Evolutionary conservation across 2,329 filamentous ascomycete genomes (phyloP), one percentile per base, ranked within the genome.

Genomic region (Beauveria brongniartii): DNA sequence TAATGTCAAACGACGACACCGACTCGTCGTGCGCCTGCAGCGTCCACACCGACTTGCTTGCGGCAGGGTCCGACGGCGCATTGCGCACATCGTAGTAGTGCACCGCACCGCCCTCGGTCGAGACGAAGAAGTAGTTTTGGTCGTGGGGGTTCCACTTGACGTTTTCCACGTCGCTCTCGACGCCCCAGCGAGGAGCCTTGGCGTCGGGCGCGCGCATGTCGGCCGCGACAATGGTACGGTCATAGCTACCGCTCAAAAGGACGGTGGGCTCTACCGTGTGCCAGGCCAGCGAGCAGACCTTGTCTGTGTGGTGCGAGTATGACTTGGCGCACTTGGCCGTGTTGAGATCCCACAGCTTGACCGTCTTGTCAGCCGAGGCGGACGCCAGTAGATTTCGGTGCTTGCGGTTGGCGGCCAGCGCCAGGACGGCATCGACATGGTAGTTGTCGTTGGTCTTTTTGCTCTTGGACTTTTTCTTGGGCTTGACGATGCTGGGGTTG

Each of bases 291-390:
- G 93, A 91, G 82, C 92, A 99, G 66, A 97, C 92, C 78, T 99
- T 99, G 81, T 97, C 94, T 41, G 91, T 96, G 77, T 99, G 94
- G 76, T 96, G 91, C 18, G 85, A 82, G 80, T 99, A 99, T 50
- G 92, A 97, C 78, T 97, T 94, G 69, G 94, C 94, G 75, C 92
- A 96, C 74, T 88, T 92, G 63, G 90, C 84, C 3, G 91, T 97
- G 78, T 92, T 90, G 64, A 99, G 80, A 73, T 99, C 94, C 94
- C 94, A 99, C 22, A 99, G 83, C 80, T 99, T 99, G 70, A 97
- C 87, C 3, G 94, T 99, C 78, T 92, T 92, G 78, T 99, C 94
- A 22, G 94, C 94, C 1, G 94, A 99, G 2, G 90, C 91, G 0
- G 93, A 97, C 14, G 94, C 94, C 51, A 99, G 84, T 62, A 99